These are phyloP conservation scores for Calcarisporium arbuscula DNA, from an alignment of 2,329 filamentous ascomycete genomes.

Conservation along the genomic window DNA sequence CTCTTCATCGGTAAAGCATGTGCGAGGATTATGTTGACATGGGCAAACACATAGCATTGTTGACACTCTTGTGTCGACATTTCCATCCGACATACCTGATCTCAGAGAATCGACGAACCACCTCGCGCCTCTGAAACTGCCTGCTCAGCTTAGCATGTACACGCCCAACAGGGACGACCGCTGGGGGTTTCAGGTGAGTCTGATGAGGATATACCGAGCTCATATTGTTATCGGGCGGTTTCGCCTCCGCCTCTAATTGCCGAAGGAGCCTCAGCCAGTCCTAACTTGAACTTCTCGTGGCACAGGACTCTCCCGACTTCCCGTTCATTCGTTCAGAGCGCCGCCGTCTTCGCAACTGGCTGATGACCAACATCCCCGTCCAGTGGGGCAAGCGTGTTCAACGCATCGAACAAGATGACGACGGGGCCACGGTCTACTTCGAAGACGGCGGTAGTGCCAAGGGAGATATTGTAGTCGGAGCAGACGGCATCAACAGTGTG, in stretches of 20 bases:
- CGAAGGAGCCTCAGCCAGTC: too few relatives aligned
- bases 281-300: too few relatives aligned
- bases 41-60: slow-evolving; percentile 3
- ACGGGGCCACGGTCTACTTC: slow-evolving; percentile 33
- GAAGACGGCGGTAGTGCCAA: slow-evolving; percentile 33
- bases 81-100: slow-evolving; percentile 7
- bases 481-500: slow-evolving; percentile 36
- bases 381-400: slow-evolving; percentile 32
- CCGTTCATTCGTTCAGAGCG: slow-evolving; percentile 25
- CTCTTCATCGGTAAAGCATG: too few relatives aligned
- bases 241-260: too few relatives aligned
- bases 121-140: slow-evolving; percentile 17
- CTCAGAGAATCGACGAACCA: slow-evolving; percentile 14
- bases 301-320: slow-evolving; percentile 4
- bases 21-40: background rate
- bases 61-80: slow-evolving; percentile 11
- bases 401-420: slow-evolving; percentile 24
- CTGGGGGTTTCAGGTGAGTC: too few relatives aligned
- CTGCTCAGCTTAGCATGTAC: slow-evolving; percentile 16
- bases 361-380: slow-evolving; percentile 20
- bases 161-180: too few relatives aligned
- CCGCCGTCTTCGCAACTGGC: slow-evolving; percentile 12
- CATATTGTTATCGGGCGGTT: too few relatives aligned
- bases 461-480: slow-evolving; percentile 40
- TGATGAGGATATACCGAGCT: too few relatives aligned